Percentiles rank a stretch among this genome's conserved stretches.
phyloP scores from a whole-genome alignment of 2,329 filamentous ascomycete species.

The Ophiostoma quercus region DNA sequence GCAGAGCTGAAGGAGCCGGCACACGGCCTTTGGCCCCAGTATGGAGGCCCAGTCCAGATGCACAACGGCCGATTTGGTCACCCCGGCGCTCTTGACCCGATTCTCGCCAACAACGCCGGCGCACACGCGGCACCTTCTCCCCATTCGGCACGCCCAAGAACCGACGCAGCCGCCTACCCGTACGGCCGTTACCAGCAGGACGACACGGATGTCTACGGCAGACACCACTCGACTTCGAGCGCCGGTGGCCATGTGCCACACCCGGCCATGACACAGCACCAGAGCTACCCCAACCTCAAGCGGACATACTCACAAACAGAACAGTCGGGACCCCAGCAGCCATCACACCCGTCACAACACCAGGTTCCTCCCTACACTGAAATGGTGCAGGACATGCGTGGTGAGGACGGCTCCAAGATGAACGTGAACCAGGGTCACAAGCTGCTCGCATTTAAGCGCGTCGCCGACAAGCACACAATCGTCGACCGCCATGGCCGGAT shows the following conservation, averaged over 20 bases:
- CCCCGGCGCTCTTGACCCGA: conserved; percentile 43
- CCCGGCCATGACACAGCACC: conserved; percentile 44
- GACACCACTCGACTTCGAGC: conserved; percentile 34
- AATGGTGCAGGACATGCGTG: conserved; percentile 54
- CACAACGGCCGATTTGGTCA: conserved; percentile 46
- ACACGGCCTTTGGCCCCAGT: conserved; percentile 56
- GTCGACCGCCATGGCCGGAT: conserved; percentile 56
- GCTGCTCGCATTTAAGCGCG: conserved; percentile 52
- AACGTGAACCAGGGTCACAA: conserved; percentile 58
- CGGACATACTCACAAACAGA: conserved; percentile 53
- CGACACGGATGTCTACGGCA: conserved; percentile 50
- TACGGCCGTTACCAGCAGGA: conserved; percentile 53
- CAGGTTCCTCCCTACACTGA: conserved; percentile 49
- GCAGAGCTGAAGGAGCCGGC: conserved; percentile 58
- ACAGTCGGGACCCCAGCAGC: conserved; percentile 22
- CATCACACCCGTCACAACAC: conserved; percentile 12
- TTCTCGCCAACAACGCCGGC: conserved; percentile 35
- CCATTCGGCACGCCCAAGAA: conserved; percentile 47
- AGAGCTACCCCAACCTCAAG: conserved; percentile 53
- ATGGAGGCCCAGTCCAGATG: conserved; percentile 50
- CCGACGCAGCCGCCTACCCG: conserved; percentile 45
- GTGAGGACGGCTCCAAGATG: conserved; percentile 52
- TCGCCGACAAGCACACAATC: conserved; percentile 56
- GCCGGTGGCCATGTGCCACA: conserved; percentile 29
- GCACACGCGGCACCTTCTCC: conserved; percentile 38